Percentiles rank a stretch among this genome's conserved stretches.
phyloP scores from a whole-genome alignment of 192 early-diverging fungal species.

The Backusella sp. region DNA sequence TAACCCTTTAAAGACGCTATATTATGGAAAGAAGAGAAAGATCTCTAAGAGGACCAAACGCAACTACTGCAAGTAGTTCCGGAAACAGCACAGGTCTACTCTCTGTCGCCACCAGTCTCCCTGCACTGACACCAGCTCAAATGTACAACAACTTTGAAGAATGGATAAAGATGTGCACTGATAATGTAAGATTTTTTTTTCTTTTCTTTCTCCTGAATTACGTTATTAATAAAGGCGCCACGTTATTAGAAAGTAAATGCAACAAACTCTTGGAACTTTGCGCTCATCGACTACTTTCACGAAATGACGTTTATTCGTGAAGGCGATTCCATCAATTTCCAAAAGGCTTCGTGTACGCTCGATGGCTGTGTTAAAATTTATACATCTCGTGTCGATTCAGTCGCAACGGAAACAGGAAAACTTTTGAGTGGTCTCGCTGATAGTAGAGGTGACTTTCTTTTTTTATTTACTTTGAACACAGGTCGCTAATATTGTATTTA shows the following conservation, averaged over 20 bases:
- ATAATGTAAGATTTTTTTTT: conserved; percentile 63
- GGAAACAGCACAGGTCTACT: background rate
- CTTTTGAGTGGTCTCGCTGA: conserved; percentile 86
- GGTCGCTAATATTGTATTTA: background rate
- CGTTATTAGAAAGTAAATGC: conserved; percentile 86
- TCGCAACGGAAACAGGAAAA: conserved; percentile 88
- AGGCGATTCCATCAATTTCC: conserved; percentile 98
- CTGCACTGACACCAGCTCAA: conserved; percentile 34
- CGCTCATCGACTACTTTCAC: conserved; percentile 97
- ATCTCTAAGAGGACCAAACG: background rate
- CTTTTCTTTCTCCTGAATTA: background rate
- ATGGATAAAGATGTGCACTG: conserved; percentile 97
- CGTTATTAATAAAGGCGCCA: background rate
- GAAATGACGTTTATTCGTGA: conserved; percentile 92
- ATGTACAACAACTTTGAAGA: conserved; percentile 71
- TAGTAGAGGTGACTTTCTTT: conserved; percentile 48
- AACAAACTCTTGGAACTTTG: conserved; percentile 94
- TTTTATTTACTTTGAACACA: background rate
- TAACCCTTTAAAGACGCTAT: background rate
- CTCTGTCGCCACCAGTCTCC: conserved; percentile 12
- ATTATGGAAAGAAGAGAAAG: conserved; percentile 1
- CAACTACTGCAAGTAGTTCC: background rate
- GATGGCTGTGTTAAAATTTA: conserved; percentile 98
- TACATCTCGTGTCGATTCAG: conserved; percentile 94
- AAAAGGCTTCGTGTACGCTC: conserved; percentile 94